These are phyloP conservation scores for Ophiocordyceps sinensis DNA, from an alignment of 2,329 filamentous ascomycete species.

Conservation along the genomic window DNA sequence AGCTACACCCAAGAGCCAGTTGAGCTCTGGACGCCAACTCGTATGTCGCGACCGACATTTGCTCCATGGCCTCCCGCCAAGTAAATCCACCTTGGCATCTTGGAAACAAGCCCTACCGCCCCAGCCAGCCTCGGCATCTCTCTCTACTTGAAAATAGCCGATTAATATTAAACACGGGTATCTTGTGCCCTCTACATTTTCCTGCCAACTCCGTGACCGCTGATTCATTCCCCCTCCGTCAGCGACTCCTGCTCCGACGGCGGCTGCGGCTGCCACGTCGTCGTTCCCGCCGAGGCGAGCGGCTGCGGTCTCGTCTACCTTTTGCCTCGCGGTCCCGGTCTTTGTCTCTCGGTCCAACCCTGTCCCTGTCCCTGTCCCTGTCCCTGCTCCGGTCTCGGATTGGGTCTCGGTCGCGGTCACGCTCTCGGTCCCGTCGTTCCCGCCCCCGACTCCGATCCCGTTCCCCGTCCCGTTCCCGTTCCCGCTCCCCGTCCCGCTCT, in stretches of 20 bases:
- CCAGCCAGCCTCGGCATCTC: too few relatives aligned
- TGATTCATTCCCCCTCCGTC: background rate
- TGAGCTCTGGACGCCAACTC: too few relatives aligned
- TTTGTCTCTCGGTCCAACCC: constrained; percentile 9
- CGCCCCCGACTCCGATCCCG: constrained; percentile 7
- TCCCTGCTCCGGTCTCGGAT: constrained; percentile 18
- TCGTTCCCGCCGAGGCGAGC: constrained; percentile 19
- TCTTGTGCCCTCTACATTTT: too few relatives aligned
- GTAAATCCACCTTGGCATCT: too few relatives aligned
- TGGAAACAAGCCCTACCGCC: too few relatives aligned
- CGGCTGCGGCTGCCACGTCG: constrained; percentile 22
- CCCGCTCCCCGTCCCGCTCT: constrained; percentile 15
- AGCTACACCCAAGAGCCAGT: too few relatives aligned
- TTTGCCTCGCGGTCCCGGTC: constrained; percentile 12
- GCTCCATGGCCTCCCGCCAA: too few relatives aligned
- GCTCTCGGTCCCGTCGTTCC: constrained; percentile 15
- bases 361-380: constrained; percentile 17
- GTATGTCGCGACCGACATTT: too few relatives aligned
- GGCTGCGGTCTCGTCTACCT: constrained; percentile 16
- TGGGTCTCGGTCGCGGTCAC: constrained; percentile 16
- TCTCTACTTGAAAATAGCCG: too few relatives aligned
- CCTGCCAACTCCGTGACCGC: too few relatives aligned
- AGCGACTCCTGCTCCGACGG: constrained; percentile 20
- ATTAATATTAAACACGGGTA: too few relatives aligned
- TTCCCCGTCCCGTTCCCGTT: constrained; percentile 11